Evolutionary conservation across 192 early-diverging fungal species (phyloP), one percentile per base, ranked within the genome.

Genomic region (Allomyces arbusculus): DNA sequence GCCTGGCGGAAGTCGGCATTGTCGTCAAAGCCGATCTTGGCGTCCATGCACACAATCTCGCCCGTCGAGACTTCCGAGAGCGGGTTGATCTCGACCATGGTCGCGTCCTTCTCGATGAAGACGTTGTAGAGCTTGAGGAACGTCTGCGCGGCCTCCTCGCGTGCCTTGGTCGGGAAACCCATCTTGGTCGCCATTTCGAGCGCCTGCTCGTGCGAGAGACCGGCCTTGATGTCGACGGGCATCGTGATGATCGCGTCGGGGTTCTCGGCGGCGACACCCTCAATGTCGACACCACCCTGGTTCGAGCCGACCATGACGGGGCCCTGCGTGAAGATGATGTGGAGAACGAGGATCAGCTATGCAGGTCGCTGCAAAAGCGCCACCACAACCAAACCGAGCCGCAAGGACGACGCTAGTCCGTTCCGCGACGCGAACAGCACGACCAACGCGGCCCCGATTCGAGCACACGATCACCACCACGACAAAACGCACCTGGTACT

Each of bases 11-110:
- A 97, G 63, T 90, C 90, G 69, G 95, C 94, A 74, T 99, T 99
- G 82, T 99, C 95, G 78, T 99, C 95, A 75, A 96, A 96, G 69
- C 91, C 91, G 78, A 96, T 85, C 82, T 99, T 99, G 80, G 95
- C 95, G 76, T 99, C 95, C 92, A 99, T 97, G 80, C 91, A 90
- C 75, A 89, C 79, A 50, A 95, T 86, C 50, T 58, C 50, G 50
- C 50, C 50, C 90, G 78, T 92, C 87, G 71, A 92, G 83, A 64
- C 85, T 78, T 99, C 93, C 44, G 92, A 89, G 72, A 99, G 85
- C 25, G 94, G 95, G 83, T 99, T 99, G 78, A 99, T 99, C 80
- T 97, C 95, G 67, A 99, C 89, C 85, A 94, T 89, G 64, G 92
- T 95, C 66, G 92, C 88, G 68, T 99, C 94, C 79, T 91, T 97